phyloP scores from a whole-genome alignment of 2,329 filamentous ascomycete species.

The Alternaria angustiovoidea region DNA sequence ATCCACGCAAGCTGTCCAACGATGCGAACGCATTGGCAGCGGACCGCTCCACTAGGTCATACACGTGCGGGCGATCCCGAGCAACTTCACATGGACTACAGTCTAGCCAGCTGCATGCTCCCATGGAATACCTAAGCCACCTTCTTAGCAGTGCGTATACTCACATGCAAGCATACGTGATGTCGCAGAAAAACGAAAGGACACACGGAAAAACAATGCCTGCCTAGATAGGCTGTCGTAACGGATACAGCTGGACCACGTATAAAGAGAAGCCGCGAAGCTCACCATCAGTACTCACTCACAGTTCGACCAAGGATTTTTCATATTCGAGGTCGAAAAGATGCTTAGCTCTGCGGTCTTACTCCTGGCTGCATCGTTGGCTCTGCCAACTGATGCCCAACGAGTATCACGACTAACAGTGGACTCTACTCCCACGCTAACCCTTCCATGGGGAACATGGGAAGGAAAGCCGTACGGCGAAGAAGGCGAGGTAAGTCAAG shows the following conservation, averaged over 20 bases:
- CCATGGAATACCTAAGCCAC: background rate
- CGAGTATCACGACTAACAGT: background rate
- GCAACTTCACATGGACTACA: background rate
- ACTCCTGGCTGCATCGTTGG: background rate
- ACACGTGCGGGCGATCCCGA: background rate
- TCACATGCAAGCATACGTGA: background rate
- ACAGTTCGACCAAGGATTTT: background rate
- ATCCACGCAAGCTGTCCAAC: background rate
- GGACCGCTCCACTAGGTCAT: background rate
- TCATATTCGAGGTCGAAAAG: background rate
- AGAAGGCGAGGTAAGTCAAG: background rate
- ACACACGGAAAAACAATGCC: background rate
- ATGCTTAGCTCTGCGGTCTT: background rate
- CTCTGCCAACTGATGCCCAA: background rate
- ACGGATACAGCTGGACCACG: background rate
- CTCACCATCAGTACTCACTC: too few relatives aligned
- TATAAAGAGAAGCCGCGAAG: background rate
- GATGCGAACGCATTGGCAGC: background rate
- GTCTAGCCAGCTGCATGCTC: background rate
- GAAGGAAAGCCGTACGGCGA: background rate
- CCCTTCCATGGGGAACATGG: background rate
- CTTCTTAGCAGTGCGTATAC: rapidly evolving
- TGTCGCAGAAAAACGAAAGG: background rate
- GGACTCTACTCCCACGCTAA: background rate
- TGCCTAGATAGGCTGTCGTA: background rate